Evolutionary conservation across 208 protist species (phyloP).

Genomic region (Wallacemonas sp.): DNA sequence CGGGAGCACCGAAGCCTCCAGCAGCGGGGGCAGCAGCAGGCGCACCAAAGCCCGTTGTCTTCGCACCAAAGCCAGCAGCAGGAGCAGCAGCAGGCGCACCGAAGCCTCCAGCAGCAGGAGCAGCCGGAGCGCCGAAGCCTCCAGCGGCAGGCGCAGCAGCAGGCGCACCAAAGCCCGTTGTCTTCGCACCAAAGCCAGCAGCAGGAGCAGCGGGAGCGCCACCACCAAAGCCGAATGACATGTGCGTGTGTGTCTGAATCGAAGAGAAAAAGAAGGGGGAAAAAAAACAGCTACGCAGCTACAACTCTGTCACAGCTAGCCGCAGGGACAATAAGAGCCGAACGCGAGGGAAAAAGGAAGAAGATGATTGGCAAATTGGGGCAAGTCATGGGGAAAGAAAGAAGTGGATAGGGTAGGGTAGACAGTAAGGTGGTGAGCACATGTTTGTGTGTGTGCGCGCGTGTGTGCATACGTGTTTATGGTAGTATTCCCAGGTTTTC

Average conservation of each 20-base stretch:
- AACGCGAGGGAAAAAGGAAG: no score
- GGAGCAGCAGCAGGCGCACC: conserved; percentile 26
- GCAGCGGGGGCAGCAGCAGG: no score
- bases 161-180: neutral
- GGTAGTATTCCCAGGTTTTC: no score
- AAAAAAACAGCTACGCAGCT: neutral
- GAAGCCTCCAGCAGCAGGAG: conserved; percentile 29
- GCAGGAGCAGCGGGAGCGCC: conserved; percentile 10
- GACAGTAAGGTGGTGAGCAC: no score
- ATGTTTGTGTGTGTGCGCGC: no score
- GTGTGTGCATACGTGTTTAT: no score
- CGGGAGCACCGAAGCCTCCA: conserved; percentile 14
- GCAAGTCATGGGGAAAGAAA: no score
- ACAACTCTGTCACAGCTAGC: neutral
- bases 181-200: conserved; percentile 4
- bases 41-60: conserved; percentile 27
- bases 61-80: conserved; percentile 9
- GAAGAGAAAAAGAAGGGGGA: neutral
- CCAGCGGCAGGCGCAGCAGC: conserved; percentile 25
- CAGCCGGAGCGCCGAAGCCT: conserved; percentile 9
- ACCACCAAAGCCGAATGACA: conserved; percentile 41
- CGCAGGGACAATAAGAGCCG: neutral
- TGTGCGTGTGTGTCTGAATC: neutral
- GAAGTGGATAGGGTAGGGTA: no score
- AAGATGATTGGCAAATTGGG: no score